A percentile compares a stretch with the other conserved stretches of the same genome.
These are phyloP conservation scores for Metschnikowia similis DNA, from an alignment of 805 yeast species.

Conservation along the genomic window DNA sequence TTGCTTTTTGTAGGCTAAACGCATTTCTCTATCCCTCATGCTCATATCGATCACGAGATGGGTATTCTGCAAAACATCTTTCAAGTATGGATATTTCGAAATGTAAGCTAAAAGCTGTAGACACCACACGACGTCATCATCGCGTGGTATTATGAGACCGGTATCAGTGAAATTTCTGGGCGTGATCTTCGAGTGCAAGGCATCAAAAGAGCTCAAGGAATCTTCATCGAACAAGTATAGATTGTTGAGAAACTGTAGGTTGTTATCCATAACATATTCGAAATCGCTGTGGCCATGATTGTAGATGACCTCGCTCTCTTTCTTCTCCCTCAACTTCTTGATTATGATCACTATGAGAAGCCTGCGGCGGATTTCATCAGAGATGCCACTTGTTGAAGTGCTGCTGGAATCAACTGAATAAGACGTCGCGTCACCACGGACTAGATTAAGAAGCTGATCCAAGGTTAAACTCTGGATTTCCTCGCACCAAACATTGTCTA, in stretches of 20 bases:
- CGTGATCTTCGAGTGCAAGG: slow-evolving; percentile 29
- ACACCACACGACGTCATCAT: slow-evolving; percentile 93
- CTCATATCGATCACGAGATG: slow-evolving; percentile 67
- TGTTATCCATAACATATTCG: slow-evolving; percentile 41
- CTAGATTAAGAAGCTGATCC: slow-evolving; percentile 35
- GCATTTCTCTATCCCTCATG: slow-evolving; percentile 38
- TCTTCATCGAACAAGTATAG: slow-evolving; percentile 34
- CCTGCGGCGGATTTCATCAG: slow-evolving; percentile 32
- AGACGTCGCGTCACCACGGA: slow-evolving; percentile 20
- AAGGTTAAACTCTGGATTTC: slow-evolving; percentile 37
- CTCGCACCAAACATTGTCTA: slow-evolving; percentile 18
- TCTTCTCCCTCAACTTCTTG: slow-evolving; percentile 35
- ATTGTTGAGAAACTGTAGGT: slow-evolving; percentile 38
- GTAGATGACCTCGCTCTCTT: slow-evolving; percentile 32
- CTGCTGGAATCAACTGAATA: slow-evolving; percentile 4
- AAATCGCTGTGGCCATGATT: slow-evolving; percentile 10
- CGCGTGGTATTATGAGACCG: slow-evolving; percentile 82
- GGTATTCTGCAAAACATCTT: slow-evolving; percentile 68
- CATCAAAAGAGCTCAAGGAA: slow-evolving; percentile 21
- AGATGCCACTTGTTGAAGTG: slow-evolving; percentile 16
- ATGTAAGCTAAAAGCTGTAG: slow-evolving; percentile 88
- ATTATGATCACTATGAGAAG: slow-evolving; percentile 33
- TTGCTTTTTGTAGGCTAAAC: slow-evolving; percentile 33
- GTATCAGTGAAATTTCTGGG: slow-evolving; percentile 42
- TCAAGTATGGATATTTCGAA: slow-evolving; percentile 81